Evolutionary conservation across 225 moss, liverwort and hornwort species (phyloP), one percentile per base, ranked within the genome.

Genomic region (Sphagnum tenellum): DNA sequence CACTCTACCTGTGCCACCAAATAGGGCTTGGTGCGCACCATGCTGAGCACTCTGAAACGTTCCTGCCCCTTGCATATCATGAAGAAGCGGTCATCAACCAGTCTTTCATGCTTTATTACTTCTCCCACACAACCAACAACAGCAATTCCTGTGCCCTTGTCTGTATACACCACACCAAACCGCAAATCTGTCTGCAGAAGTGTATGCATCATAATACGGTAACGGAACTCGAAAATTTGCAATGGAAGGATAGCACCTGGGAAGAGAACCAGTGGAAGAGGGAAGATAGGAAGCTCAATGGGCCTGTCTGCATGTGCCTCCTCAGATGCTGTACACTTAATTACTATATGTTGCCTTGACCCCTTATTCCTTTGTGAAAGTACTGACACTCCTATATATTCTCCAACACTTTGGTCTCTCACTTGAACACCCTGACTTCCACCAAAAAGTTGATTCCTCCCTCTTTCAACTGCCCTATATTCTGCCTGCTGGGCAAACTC

Each of bases 31-130:
- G 93, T 93, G 63, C 98, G 90, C 70, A 98, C 84, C 72, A 98
- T 82, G 71, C 83, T 89, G n/a, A 86, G 48, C 0, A 98, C 93
- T 1, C 98, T 86, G 8, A 98, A 98, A 4, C 98, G 89, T 77
- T 98, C 98, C 75, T 98, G 98, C 12, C 98, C 98, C 73, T 98
- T 98, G 81, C 98, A 98, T 69, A 98, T 93, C 98, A 98, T 98
- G 71, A 98, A 98, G 66, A 98, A 98, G 2, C 98, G 87, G 76
- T 98, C 98, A 68, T 98, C 98, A 8, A 98, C 98, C 4, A 98
- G 82, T 6, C 93, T 85, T 56, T 98, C 98, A 58, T 98, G 98
- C 67, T 91, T 98, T 0, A 98, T 80, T 0, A 98, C 93, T 82
- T 98, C 98, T 29, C 98, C 98, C 57, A 98, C 93, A 60, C 98